phyloP scores from a whole-genome alignment of 1,284 basidiomycete genomes.

The Ustilago xerochloae region DNA sequence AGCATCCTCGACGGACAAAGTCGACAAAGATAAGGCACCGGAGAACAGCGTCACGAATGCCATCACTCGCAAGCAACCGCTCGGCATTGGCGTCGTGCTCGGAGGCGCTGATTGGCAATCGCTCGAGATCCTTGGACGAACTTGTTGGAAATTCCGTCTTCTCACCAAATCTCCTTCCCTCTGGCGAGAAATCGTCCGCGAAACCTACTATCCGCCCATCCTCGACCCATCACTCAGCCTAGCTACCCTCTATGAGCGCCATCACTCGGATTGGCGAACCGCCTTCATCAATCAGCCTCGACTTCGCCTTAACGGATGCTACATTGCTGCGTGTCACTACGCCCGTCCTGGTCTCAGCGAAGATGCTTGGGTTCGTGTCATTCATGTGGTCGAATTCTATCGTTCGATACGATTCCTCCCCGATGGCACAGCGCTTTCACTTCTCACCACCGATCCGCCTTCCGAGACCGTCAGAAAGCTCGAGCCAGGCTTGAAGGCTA shows the following conservation, averaged over 20 bases:
- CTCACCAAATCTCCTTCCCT: conserved; percentile 53
- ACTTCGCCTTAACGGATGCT: conserved; percentile 62
- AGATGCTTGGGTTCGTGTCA: conserved; percentile 64
- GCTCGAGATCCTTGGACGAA: conserved; percentile 57
- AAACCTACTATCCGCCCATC: conserved; percentile 58
- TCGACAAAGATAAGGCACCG: conserved; percentile 6
- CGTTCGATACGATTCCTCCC: conserved; percentile 86
- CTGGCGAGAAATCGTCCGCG: conserved; percentile 58
- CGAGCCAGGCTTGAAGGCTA: conserved; percentile 75
- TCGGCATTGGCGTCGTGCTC: conserved; percentile 53
- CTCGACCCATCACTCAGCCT: conserved; percentile 30
- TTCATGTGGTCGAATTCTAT: conserved; percentile 74
- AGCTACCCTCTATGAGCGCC: conserved; percentile 30
- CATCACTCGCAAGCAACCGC: conserved; percentile 23
- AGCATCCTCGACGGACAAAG: conserved; percentile 1
- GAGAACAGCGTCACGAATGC: conserved; percentile 11
- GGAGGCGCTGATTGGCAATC: conserved; percentile 62
- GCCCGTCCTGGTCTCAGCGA: conserved; percentile 59
- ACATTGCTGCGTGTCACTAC: conserved; percentile 65
- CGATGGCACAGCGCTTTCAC: conserved; percentile 84
- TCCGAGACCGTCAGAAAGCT: conserved; percentile 81
- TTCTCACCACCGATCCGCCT: conserved; percentile 85
- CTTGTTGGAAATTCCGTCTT: conserved; percentile 62
- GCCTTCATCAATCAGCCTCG: conserved; percentile 64
- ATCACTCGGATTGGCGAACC: conserved; percentile 58